phyloP scores from a whole-genome alignment of 2,329 filamentous ascomycete species.

The Dothideomycetidae sp. region DNA sequence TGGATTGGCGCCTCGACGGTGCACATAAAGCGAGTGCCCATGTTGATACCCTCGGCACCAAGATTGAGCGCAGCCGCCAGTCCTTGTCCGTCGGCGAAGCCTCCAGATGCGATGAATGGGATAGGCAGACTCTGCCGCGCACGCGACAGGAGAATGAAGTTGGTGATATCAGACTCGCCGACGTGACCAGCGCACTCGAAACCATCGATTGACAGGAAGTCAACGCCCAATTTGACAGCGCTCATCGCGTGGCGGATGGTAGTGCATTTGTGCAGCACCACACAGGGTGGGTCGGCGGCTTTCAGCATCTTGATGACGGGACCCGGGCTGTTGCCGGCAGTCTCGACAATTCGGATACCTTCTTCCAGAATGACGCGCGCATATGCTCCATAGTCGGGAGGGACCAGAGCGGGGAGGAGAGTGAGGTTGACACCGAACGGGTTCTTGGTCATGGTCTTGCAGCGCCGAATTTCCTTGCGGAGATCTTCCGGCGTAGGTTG shows the following conservation, averaged over 20 bases:
- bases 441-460: constrained; percentile 60
- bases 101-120: constrained; percentile 90
- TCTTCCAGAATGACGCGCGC: constrained; percentile 88
- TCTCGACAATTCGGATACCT: constrained; percentile 82
- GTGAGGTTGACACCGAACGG: constrained; percentile 94
- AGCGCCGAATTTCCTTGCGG: constrained; percentile 81
- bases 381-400: constrained; percentile 85
- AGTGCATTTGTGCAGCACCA: constrained; percentile 92
- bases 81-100: constrained; percentile 88
- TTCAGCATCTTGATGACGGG: constrained; percentile 86
- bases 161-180: constrained; percentile 75
- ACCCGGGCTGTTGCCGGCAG: constrained; percentile 77
- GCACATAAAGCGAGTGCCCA: constrained; percentile 97
- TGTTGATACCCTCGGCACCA: constrained; percentile 90
- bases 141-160: constrained; percentile 73
- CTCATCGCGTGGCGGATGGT: constrained; percentile 86
- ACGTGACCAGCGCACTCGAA: constrained; percentile 94
- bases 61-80: constrained; percentile 80
- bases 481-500: constrained; percentile 86
- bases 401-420: constrained; percentile 73
- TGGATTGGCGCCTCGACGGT: constrained; percentile 89
- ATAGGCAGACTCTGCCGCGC: constrained; percentile 72
- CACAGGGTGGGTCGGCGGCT: constrained; percentile 48
- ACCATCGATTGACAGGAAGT: constrained; percentile 92
- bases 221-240: constrained; percentile 85